phyloP scores from a whole-genome alignment of 148 eudicot species.

The Silene uniflora region DNA sequence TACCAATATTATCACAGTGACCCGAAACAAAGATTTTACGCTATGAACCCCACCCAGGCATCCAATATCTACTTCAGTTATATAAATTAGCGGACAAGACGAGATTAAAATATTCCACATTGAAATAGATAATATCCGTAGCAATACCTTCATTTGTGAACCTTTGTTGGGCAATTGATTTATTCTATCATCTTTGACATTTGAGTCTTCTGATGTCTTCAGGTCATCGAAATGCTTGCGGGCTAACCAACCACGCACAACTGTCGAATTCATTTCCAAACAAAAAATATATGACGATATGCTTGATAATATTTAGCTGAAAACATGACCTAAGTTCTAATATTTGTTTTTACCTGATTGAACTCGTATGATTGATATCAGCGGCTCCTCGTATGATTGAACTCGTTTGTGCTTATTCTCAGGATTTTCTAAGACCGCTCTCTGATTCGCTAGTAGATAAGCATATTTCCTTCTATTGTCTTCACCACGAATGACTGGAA shows the following conservation, averaged over 20 bases:
- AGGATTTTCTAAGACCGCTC: constrained; percentile 17
- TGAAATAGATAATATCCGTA: background rate
- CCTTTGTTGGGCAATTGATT: constrained; percentile 31
- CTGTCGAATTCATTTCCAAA: constrained; percentile 37
- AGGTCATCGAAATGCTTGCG: constrained; percentile 42
- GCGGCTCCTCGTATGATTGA: constrained; percentile 61
- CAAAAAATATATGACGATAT: background rate
- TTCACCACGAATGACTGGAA: constrained; percentile 79
- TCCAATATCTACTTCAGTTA: too few relatives aligned
- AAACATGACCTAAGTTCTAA: background rate
- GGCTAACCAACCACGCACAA: constrained; percentile 76
- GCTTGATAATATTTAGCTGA: background rate
- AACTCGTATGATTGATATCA: constrained; percentile 49
- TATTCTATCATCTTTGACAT: constrained; percentile 25
- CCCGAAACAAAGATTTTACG: too few relatives aligned
- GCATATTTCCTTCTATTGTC: constrained; percentile 50
- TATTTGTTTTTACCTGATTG: constrained; percentile 69
- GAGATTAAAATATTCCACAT: background rate
- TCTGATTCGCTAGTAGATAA: constrained; percentile 30
- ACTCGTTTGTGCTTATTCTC: constrained; percentile 37
- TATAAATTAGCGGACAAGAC: too few relatives aligned
- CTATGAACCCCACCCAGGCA: too few relatives aligned
- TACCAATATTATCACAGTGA: too few relatives aligned
- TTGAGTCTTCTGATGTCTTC: constrained; percentile 31
- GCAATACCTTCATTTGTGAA: constrained; percentile 56